Evolutionary conservation across 1,284 basidiomycete species (phyloP).

Genomic region (Termitomyces sp.): DNA sequence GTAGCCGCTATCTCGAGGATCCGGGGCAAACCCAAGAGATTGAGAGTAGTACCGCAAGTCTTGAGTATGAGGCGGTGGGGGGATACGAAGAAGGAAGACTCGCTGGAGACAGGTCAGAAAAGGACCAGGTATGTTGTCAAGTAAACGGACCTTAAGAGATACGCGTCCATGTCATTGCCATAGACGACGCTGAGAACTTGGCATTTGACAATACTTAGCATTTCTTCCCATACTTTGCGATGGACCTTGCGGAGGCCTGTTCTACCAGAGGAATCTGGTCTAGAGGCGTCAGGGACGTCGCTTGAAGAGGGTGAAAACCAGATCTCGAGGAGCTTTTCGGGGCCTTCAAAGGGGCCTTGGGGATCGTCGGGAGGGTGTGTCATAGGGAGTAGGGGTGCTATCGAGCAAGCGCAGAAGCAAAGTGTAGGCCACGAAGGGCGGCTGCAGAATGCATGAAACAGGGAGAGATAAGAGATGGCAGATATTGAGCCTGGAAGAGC

Average conservation of each 20-base stretch:
- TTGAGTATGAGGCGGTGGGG: constrained; percentile 97
- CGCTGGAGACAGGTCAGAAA: constrained; percentile 47
- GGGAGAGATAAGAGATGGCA: constrained; percentile 20
- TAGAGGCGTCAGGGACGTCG: constrained; percentile 44
- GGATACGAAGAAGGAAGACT: constrained; percentile 96
- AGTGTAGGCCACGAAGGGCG: constrained; percentile 34
- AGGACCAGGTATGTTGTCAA: constrained; percentile 6
- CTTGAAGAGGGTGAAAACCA: constrained; percentile 88
- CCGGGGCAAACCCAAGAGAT: constrained; percentile 88
- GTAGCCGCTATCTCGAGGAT: constrained; percentile 87
- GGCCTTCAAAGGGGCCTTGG: constrained; percentile 71
- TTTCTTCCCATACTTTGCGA: constrained; percentile 86
- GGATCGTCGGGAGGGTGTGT: constrained; percentile 32
- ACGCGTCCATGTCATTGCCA: constrained; percentile 89
- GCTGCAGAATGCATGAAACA: constrained; percentile 56
- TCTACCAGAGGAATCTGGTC: constrained; percentile 32
- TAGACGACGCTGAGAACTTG: constrained; percentile 90
- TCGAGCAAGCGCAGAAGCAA: constrained; percentile 43
- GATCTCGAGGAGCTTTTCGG: constrained; percentile 97
- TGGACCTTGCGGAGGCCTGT: constrained; percentile 77
- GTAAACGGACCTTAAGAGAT: constrained; percentile 80
- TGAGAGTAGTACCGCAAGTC: constrained; percentile 98
- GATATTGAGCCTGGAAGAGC: constrained; percentile 1
- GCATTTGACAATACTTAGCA: constrained; percentile 97
- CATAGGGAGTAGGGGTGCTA: constrained; percentile 43